Evolutionary conservation across 768 basidiomycete species (phyloP), one percentile per base, ranked within the genome.

Genomic region (Serendipita indica): DNA sequence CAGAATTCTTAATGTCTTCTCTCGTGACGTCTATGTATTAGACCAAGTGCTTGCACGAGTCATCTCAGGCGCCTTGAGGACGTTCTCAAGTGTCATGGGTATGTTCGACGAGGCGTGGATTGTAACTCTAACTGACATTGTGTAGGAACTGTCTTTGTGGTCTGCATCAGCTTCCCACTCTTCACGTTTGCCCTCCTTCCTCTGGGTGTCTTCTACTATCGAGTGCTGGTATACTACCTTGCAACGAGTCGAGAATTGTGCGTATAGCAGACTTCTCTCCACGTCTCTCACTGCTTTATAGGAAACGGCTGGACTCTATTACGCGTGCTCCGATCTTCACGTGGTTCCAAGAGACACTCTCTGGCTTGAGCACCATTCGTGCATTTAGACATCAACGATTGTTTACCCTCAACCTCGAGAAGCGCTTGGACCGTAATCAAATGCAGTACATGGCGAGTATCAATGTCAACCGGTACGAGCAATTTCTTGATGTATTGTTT

Each of bases 261-360:
- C 58, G 81, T 67, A 2, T 10, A 10, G 27, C 34, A 12, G 39
- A 4, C 28, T 33, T 39, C 18, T 12, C 14, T 56, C 3, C 45
- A 22, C 34, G 20, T n/a, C n/a, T n/a, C 28, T 13, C 14, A 22
- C 30, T 22, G 13, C 32, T 0, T 22, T 32, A 1, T 63, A 90
- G 88, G 39, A 90, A 92, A 68, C 86, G 89, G 13, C 75, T 93
- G 13, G 89, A 92, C 63, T 86, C 90, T 0, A 84, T 89, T 25
- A 89, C 89, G 3, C 82, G 87, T 35, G 89, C 88, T 0, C 92
- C 93, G 1, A 89, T 98, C 60, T 93, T 94, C 68, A 84, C 71
- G 13, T 72, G 71, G 69, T 63, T 64, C 59, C 60, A 62, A 54
- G 63, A 60, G 32, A 54, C 67, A 64, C 61, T 59, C 61, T n/a